Base-by-base conservation (phyloP, 805 yeast species). In the Lachancea nothofagi region DNA sequence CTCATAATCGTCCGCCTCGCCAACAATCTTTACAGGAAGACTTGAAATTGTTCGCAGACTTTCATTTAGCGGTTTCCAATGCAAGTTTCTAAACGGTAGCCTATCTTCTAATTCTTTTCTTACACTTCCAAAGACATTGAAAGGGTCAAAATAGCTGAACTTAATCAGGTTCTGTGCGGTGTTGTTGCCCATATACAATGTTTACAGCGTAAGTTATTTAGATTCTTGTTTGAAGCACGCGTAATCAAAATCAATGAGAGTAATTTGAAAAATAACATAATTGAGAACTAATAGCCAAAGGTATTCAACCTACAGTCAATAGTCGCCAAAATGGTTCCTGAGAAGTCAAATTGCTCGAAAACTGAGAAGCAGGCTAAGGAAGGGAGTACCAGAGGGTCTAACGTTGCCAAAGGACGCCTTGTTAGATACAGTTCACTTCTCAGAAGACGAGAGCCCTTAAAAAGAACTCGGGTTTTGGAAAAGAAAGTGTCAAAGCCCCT, bases 91-190 rank as follows among this genome's bases (percentile, higher is more conserved):
- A 14, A 61, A 45, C 7, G 64, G 64, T 3, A 60, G 46, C 9
- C 55, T 40, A 21, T 51, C 49, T 30, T 49, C 28, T 22, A 62
- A 52, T 39, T 61, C 63, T n/a, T 38, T 42, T 36, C 48, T 48
- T 2, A 62, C 46, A 20, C 50, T 48, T 8, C 55, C 63, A 34
- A 59, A 62, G 5, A 52, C 47, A 31, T 54, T 60, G 45, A 62
- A 59, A 1, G 66, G 66, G 44, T 62, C 66, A 49, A 62, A 62
- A 43, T 62, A 62, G 20, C 57, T 58, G 15, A 59, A 46, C 8
- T 40, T 29, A 7, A 57, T 46, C 29, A 25, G 14, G 19, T 23
- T 36, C 33, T 21, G 30, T 7, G 20, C 12, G 5, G 21, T 22
- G 17, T 12, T 23, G 22, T 17, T 15, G 25, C 18, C 33, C 40